Evolutionary conservation across 1,284 basidiomycete species (phyloP), one percentile per base, ranked within the genome.

Genomic region (Austroboletus novae-zelandiae): DNA sequence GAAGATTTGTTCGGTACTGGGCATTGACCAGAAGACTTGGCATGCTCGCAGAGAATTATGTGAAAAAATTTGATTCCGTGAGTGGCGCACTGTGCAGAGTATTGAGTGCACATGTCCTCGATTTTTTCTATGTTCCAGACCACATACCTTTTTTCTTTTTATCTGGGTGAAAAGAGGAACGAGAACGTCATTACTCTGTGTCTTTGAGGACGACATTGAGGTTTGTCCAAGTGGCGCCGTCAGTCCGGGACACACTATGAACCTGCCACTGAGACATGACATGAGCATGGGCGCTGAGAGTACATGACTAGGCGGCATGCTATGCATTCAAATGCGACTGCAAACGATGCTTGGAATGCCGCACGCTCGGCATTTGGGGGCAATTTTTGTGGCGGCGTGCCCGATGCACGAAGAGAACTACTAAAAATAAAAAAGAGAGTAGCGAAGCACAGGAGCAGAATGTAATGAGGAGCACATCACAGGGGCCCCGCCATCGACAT

Each of bases 371-470:
- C 43, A 9, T 25, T 52, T 51, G 3, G 9, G 46, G 61, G 40
- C 6, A 66, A 62, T 13, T 51, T 34, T 15, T 65, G 61, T 67
- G 61, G 61, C 55, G 62, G 10, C 27, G 48, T 27, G 49, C 51
- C 49, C 43, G 32, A 45, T 36, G 15, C n/a, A n/a, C 25, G 25
- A 9, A 14, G 15, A 9, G 13, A 4, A n/a, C 14, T 10, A 14
- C 11, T 13, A 20, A 14, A 39, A 11, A n/a, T 5, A 23, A 14
- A 39, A 39, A 6, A 34, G 45, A 34, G 18, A n/a, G 20, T 20
- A 45, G 43, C 42, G 40, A 50, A 35, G 5, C 35, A 66, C 63
- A 53, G 61, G 48, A 64, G 34, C 52, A 30, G 4, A 23, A 47
- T 20, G 43, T 17, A 25, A 40, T 42, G 47, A 41, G 45, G 40